These are phyloP conservation scores for Cyberlindnera saturnus DNA, from an alignment of 805 yeast species.

Conservation along the genomic window DNA sequence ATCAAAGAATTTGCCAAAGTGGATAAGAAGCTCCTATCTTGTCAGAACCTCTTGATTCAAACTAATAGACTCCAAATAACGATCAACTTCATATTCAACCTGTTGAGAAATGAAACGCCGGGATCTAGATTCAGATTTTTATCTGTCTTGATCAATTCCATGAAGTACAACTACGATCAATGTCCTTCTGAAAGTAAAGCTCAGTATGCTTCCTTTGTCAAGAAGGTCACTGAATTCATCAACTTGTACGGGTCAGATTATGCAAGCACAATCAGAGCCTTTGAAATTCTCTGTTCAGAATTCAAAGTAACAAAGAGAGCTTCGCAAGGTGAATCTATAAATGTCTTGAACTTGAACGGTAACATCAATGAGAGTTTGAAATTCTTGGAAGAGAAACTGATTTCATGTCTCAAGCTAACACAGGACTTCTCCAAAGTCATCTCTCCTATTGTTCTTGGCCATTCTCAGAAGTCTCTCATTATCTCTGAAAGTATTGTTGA, in stretches of 20 bases:
- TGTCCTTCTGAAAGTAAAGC: background rate
- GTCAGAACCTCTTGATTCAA: constrained; percentile 13
- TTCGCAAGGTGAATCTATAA: constrained; percentile 6
- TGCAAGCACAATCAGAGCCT: constrained; percentile 9
- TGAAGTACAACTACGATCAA: constrained; percentile 13
- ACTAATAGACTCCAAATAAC: constrained; percentile 17
- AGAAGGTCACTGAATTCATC: constrained; percentile 14
- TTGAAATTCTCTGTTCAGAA: constrained; percentile 8
- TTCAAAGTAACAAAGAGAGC: constrained; percentile 6
- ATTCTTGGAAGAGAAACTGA: constrained; percentile 10
- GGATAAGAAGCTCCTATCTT: constrained; percentile 12
- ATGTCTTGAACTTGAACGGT: constrained; percentile 10
- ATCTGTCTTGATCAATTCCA: constrained; percentile 10
- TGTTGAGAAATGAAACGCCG: constrained; percentile 9
- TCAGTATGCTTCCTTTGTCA: constrained; percentile 8
- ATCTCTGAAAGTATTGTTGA: constrained; percentile 6
- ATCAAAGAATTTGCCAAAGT: constrained; percentile 13
- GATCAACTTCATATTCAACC: constrained; percentile 9
- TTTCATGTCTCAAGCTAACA: constrained; percentile 6
- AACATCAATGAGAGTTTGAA: constrained; percentile 12
- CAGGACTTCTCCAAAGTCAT: constrained; percentile 6
- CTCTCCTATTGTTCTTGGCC: constrained; percentile 4
- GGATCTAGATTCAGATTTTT: constrained; percentile 10
- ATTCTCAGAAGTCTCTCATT: constrained; percentile 4
- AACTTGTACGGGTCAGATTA: constrained; percentile 12